A percentile compares a stretch with the other conserved stretches of the same genome.
These are phyloP conservation scores for Diaporthe sp. DNA, from an alignment of 2,329 filamentous ascomycete genomes.

Conservation along the genomic window DNA sequence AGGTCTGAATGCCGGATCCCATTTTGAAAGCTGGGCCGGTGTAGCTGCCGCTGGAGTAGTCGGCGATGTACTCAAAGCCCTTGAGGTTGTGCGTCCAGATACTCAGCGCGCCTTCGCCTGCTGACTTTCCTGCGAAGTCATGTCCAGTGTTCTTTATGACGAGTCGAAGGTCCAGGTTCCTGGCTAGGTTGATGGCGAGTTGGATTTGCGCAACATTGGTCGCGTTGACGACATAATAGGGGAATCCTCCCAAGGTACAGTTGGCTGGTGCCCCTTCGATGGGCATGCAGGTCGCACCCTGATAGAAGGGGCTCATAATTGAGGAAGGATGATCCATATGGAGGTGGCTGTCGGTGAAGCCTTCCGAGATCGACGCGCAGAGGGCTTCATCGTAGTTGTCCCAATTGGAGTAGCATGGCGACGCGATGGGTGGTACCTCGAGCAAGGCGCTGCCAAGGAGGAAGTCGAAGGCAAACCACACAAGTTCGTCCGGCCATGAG, in stretches of 20 bases:
- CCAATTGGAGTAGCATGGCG: constrained; percentile 60
- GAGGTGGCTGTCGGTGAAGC: constrained; percentile 48
- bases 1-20: constrained; percentile 63
- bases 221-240: constrained; percentile 53
- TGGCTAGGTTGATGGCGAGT: constrained; percentile 58
- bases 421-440: constrained; percentile 61
- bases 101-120: constrained; percentile 49
- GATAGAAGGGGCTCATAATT: constrained; percentile 29
- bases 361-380: constrained; percentile 51
- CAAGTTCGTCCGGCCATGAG: constrained; percentile 59
- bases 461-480: constrained; percentile 63
- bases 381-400: constrained; percentile 52
- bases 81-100: constrained; percentile 51
- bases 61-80: constrained; percentile 42
- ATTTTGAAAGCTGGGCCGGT: constrained; percentile 63
- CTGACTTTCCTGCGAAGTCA: constrained; percentile 54
- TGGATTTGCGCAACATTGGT: constrained; percentile 56
- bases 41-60: constrained; percentile 46
- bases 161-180: constrained; percentile 57
- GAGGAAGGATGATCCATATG: constrained; percentile 39
- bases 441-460: constrained; percentile 63
- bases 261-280: constrained; percentile 36
- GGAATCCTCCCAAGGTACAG: constrained; percentile 55
- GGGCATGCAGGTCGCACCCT: constrained; percentile 47
- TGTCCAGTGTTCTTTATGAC: constrained; percentile 64